Percentiles rank a stretch among this genome's conserved stretches.
phyloP scores from a whole-genome alignment of 768 basidiomycete species.

The Rhodotorula sphaerocarpa region DNA sequence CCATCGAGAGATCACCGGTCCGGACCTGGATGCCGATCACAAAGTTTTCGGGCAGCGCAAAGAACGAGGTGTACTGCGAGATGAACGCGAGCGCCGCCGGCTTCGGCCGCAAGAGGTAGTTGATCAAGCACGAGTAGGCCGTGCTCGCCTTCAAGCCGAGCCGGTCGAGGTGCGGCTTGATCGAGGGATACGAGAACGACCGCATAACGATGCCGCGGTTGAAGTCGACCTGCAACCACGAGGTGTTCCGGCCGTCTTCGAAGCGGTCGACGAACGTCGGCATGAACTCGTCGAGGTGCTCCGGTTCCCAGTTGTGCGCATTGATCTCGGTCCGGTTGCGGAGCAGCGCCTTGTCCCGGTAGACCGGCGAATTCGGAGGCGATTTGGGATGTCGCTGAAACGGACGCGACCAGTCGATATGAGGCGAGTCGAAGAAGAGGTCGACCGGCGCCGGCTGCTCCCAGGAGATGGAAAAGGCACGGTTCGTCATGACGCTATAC shows the following conservation, averaged over 20 bases:
- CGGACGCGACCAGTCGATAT: slow-evolving; percentile 23
- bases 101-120: slow-evolving; percentile 29
- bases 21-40: slow-evolving; percentile 26
- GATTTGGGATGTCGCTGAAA: not conserved
- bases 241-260: not conserved
- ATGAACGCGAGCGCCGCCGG: slow-evolving; percentile 23
- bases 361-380: not conserved
- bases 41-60: slow-evolving; percentile 22
- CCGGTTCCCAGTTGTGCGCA: slow-evolving; percentile 14
- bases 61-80: slow-evolving; percentile 22
- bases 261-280: slow-evolving; percentile 6
- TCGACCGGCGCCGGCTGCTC: slow-evolving; percentile 22
- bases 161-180: slow-evolving; percentile 1
- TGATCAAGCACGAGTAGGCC: slow-evolving; percentile 26
- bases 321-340: not conserved
- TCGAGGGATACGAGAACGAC: slow-evolving; percentile 5
- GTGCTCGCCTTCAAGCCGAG: slow-evolving; percentile 12
- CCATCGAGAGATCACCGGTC: slow-evolving; percentile 26
- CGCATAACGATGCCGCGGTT: slow-evolving; percentile 30
- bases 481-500: slow-evolving; percentile 17
- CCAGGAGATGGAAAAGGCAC: slow-evolving; percentile 25
- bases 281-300: slow-evolving; percentile 19
- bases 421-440: slow-evolving; percentile 28
- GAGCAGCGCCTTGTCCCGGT: not conserved
- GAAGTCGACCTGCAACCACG: slow-evolving; percentile 9